phyloP scores from a whole-genome alignment of 805 yeast genomes.

The Sugiyamaella americana region DNA sequence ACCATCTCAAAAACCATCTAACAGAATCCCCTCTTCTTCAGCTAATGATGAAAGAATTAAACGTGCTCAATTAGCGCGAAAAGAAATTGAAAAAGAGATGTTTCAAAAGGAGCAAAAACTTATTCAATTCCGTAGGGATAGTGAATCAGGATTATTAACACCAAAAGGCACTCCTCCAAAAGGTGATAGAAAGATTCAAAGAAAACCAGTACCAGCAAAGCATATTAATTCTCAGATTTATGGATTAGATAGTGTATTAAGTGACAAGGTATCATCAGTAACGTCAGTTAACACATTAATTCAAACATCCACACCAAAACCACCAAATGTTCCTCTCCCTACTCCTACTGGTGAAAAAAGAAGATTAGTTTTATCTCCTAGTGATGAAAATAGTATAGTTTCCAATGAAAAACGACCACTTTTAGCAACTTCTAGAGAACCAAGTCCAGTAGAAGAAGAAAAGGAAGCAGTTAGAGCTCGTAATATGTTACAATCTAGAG shows the following conservation, averaged over 20 bases:
- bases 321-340: conserved; percentile 8
- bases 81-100: conserved; percentile 5
- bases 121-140: background rate
- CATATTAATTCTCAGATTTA: no score
- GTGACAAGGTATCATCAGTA: background rate
- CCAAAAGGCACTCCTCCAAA: background rate
- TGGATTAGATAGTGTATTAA: no score
- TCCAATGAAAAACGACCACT: conserved; percentile 8
- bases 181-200: background rate
- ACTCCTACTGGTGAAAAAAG: conserved; percentile 2
- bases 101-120: conserved; percentile 6
- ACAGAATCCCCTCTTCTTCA: background rate
- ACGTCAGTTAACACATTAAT: no score
- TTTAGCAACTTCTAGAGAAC: background rate
- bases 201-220: no score
- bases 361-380: background rate
- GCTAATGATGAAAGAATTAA: conserved; percentile 1
- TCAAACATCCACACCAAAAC: no score
- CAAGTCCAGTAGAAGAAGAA: conserved; percentile 1
- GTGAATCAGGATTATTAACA: background rate
- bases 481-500: conserved; percentile 1
- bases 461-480: conserved; percentile 4
- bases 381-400: background rate
- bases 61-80: conserved; percentile 7
- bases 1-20: background rate